A percentile compares a stretch with the other conserved stretches of the same genome.
Conservation (phyloP, 805 yeast genomes). For the Wickerhamomyces hampshirensis region DNA sequence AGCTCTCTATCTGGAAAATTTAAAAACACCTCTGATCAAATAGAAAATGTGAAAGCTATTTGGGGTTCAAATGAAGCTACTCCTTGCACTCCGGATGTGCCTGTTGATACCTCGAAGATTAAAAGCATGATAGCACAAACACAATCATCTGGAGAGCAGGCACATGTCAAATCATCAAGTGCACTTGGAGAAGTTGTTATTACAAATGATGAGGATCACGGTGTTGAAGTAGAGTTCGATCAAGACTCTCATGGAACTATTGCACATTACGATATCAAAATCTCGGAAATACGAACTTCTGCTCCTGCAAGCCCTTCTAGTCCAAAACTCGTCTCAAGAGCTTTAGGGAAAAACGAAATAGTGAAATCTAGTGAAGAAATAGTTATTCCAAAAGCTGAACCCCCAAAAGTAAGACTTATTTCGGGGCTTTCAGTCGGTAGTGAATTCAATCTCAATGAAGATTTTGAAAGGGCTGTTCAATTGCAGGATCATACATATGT, state of each 20-base stretch:
- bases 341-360: not conserved
- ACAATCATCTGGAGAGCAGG: slow-evolving; percentile 8
- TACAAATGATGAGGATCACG: slow-evolving; percentile 14
- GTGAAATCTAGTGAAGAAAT: not conserved
- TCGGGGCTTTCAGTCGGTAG: slow-evolving; percentile 10
- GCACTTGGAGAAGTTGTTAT: slow-evolving; percentile 18
- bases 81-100: not conserved
- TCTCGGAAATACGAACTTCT: not conserved
- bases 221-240: slow-evolving; percentile 21
- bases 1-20: slow-evolving; percentile 1
- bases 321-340: slow-evolving; percentile 1
- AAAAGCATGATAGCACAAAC: slow-evolving; percentile 12
- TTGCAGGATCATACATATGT: slow-evolving; percentile 15
- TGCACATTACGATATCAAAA: slow-evolving; percentile 3
- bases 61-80: slow-evolving; percentile 18
- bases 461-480: slow-evolving; percentile 19
- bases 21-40: not conserved
- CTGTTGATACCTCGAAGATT: slow-evolving; percentile 12
- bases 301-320: not conserved
- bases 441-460: slow-evolving; percentile 16
- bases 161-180: slow-evolving; percentile 15
- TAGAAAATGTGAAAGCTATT: slow-evolving; percentile 13
- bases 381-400: not conserved
- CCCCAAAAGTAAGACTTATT: slow-evolving; percentile 4
- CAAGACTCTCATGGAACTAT: slow-evolving; percentile 9